These are phyloP conservation scores for Herpetospermum pedunculosum DNA, from an alignment of 306 rosid species.

Conservation along the genomic window DNA sequence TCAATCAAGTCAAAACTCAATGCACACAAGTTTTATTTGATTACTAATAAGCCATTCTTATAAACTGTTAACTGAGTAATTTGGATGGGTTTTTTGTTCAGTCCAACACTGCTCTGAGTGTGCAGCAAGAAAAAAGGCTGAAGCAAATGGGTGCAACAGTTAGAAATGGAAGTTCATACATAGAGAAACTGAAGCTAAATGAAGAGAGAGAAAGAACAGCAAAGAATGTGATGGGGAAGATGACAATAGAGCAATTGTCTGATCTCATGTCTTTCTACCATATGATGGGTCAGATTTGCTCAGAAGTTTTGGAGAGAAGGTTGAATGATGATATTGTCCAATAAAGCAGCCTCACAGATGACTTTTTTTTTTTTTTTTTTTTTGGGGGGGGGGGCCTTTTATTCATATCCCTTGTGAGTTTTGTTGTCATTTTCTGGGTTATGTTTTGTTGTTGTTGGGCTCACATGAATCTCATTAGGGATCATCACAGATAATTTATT, in stretches of 20 bases:
- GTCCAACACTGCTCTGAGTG: conserved; percentile 77
- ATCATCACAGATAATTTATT: too few relatives aligned
- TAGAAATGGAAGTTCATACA: conserved; percentile 67
- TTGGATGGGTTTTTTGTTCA: conserved; percentile 19
- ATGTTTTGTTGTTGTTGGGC: too few relatives aligned
- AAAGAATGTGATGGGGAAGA: conserved; percentile 63
- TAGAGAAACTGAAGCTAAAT: conserved; percentile 43
- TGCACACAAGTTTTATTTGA: neutral
- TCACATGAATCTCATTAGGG: too few relatives aligned
- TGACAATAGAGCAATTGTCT: conserved; percentile 59
- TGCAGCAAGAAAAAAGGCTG: conserved; percentile 69
- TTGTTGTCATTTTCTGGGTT: too few relatives aligned
- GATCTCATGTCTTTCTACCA: conserved; percentile 76
- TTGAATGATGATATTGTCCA: conserved; percentile 28
- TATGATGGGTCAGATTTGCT: conserved; percentile 69
- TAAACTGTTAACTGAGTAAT: too few relatives aligned
- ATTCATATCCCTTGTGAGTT: too few relatives aligned
- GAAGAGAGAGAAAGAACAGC: conserved; percentile 58
- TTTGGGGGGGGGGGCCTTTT: too few relatives aligned
- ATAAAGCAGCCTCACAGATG: neutral
- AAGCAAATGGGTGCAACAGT: conserved; percentile 99
- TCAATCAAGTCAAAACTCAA: neutral
- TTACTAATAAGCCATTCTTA: neutral
- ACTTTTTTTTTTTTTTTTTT: neutral
- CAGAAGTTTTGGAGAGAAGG: conserved; percentile 57